Evolutionary conservation across 768 basidiomycete species (phyloP).

Genomic region (Russula sp.): DNA sequence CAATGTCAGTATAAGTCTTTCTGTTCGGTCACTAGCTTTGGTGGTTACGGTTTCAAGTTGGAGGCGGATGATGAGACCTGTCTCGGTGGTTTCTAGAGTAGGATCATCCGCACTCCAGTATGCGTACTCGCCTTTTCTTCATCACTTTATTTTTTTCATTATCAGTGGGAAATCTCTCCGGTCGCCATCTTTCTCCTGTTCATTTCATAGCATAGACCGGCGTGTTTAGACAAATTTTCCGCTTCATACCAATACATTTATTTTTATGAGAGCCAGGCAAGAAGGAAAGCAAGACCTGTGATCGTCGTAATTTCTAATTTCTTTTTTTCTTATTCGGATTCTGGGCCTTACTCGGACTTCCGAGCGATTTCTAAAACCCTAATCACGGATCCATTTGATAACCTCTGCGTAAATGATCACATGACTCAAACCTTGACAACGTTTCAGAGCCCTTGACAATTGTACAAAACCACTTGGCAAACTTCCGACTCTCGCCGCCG

Average conservation of each 20-base stretch:
- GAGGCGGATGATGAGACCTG: conserved; percentile 27
- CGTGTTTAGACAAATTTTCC: not conserved
- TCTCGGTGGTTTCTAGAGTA: conserved; percentile 29
- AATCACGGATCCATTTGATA: too few species aligned
- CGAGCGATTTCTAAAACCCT: too few species aligned
- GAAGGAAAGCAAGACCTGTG: not conserved
- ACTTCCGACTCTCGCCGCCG: too few species aligned
- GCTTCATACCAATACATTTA: conserved; percentile 24
- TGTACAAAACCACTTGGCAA: too few species aligned
- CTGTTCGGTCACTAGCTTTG: conserved; percentile 16
- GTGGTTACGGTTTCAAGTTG: conserved; percentile 28
- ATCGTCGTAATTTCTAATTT: too few species aligned
- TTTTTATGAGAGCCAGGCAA: conserved; percentile 12
- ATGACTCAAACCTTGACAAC: too few species aligned
- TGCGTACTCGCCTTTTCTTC: conserved; percentile 9
- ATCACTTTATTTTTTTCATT: conserved; percentile 21
- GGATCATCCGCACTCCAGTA: conserved; percentile 5
- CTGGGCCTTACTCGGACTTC: too few species aligned
- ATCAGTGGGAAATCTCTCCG: conserved; percentile 10
- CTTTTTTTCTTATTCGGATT: too few species aligned
- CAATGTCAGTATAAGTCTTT: conserved; percentile 26
- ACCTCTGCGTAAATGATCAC: too few species aligned
- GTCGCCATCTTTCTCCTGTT: conserved; percentile 6
- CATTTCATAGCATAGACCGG: conserved; percentile 17
- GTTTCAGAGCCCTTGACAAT: too few species aligned